These are phyloP conservation scores for Boletus albobrunnescens DNA, from an alignment of 1,284 basidiomycete species.

Conservation along the genomic window DNA sequence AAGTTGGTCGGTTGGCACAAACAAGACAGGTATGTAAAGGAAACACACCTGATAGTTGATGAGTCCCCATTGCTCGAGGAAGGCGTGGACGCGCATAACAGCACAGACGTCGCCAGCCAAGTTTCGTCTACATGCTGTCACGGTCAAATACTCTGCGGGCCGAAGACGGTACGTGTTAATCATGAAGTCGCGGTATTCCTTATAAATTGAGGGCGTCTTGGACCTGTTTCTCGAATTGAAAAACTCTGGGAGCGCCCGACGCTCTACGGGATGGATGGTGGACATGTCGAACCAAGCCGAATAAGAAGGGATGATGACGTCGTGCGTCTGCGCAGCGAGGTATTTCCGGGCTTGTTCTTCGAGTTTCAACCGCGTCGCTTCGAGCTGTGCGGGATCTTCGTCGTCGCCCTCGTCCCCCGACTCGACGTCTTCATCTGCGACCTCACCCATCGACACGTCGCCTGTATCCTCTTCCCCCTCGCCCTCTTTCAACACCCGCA, in stretches of 20 bases:
- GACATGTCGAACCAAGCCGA: conserved; percentile 98
- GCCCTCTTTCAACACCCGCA: conserved; percentile 54
- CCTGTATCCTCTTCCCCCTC: conserved; percentile 61
- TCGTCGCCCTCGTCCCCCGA: conserved; percentile 59
- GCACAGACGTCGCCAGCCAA: conserved; percentile 97
- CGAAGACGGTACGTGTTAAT: conserved; percentile 96
- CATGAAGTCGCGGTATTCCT: conserved; percentile 99
- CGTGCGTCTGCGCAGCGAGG: conserved; percentile 94
- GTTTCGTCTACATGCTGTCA: conserved; percentile 95
- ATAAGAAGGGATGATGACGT: conserved; percentile 95
- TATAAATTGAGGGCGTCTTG: conserved; percentile 97
- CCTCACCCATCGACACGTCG: conserved; percentile 73
- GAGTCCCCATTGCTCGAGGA: conserved; percentile 98
- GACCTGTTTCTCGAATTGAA: conserved; percentile 94
- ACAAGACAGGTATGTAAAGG: conserved; percentile 10
- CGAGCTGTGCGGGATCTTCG: conserved; percentile 76
- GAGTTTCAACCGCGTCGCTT: conserved; percentile 71
- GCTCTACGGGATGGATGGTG: conserved; percentile 89
- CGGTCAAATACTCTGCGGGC: conserved; percentile 94
- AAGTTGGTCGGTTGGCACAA: conserved; percentile 1
- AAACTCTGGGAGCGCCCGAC: conserved; percentile 93
- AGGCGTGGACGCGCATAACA: conserved; percentile 98
- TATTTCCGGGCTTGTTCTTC: conserved; percentile 90
- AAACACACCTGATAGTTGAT: conserved; percentile 90
- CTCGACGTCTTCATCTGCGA: conserved; percentile 63